A percentile compares a stretch with the other conserved stretches of the same genome.
phyloP scores from a whole-genome alignment of 352 stramenopile species.

The Globisporangium mamillatum region DNA sequence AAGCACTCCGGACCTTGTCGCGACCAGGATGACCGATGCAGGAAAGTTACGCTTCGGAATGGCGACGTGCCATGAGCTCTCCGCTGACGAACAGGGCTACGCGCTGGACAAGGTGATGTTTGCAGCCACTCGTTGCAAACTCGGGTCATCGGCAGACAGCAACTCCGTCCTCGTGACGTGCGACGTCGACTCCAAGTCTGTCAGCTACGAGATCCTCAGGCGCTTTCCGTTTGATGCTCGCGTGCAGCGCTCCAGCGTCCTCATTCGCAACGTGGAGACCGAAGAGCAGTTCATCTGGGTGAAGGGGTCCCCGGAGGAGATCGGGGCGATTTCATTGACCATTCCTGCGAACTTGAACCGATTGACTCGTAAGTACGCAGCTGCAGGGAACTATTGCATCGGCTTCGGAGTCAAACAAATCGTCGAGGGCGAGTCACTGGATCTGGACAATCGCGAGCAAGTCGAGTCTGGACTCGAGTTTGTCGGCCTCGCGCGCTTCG shows the following conservation, averaged over 20 bases:
- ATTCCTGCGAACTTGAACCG: slow-evolving; percentile 25
- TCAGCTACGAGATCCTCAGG: slow-evolving; percentile 27
- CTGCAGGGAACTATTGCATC: slow-evolving; percentile 66
- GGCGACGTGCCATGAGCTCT: slow-evolving; percentile 47
- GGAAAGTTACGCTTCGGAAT: slow-evolving; percentile 27
- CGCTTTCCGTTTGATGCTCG: slow-evolving; percentile 47
- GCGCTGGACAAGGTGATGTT: slow-evolving; percentile 57
- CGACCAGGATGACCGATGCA: neutral
- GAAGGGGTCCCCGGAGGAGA: slow-evolving; percentile 40
- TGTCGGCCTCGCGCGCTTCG: slow-evolving; percentile 73
- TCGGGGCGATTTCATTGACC: slow-evolving; percentile 11
- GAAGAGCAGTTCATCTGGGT: slow-evolving; percentile 36
- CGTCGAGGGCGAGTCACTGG: slow-evolving; percentile 2
- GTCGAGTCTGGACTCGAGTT: slow-evolving; percentile 62
- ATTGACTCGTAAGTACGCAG: slow-evolving; percentile 26
- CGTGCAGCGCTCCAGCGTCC: slow-evolving; percentile 43
- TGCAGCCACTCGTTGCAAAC: slow-evolving; percentile 22
- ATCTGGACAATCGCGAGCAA: slow-evolving; percentile 23
- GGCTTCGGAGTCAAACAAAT: slow-evolving; percentile 37
- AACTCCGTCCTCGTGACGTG: slow-evolving; percentile 21
- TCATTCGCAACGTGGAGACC: slow-evolving; percentile 35
- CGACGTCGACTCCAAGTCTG: slow-evolving; percentile 5
- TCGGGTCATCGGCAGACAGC: neutral
- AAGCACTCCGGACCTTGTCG: neutral
- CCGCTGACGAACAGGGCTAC: slow-evolving; percentile 38